Percentiles rank a stretch among this genome's conserved stretches.
These are phyloP conservation scores for Cladosporium sp. DNA, from an alignment of 2,329 filamentous ascomycete species.

Conservation along the genomic window DNA sequence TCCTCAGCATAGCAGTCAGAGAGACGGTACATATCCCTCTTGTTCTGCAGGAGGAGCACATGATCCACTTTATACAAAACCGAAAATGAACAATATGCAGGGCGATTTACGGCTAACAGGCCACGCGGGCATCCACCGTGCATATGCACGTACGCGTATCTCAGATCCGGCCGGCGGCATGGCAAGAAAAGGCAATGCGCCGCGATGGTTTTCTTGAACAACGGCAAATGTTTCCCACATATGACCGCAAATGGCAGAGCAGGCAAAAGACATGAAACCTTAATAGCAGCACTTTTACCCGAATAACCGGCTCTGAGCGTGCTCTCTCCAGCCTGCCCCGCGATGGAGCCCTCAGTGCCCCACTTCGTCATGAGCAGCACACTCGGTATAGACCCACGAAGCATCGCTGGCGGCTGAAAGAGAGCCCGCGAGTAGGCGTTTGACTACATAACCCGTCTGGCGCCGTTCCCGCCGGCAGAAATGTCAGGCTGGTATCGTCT, in stretches of 20 bases:
- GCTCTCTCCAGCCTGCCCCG: neutral
- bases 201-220: neutral
- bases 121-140: neutral
- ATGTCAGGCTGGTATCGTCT: neutral
- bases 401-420: slow-evolving; percentile 1
- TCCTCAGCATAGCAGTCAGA: too few relatives aligned
- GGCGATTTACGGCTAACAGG: neutral
- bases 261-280: neutral
- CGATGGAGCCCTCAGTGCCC: neutral
- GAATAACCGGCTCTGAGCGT: neutral
- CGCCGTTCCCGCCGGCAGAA: slow-evolving; percentile 8
- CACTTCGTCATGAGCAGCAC: slow-evolving; percentile 3
- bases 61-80: too few relatives aligned
- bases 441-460: neutral
- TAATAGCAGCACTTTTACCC: neutral
- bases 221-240: neutral
- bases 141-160: neutral
- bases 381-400: slow-evolving; percentile 1
- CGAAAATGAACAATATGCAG: too few relatives aligned
- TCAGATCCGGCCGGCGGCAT: neutral
- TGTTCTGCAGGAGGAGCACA: too few relatives aligned
- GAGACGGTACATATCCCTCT: too few relatives aligned
- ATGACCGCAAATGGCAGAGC: neutral
- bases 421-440: neutral
- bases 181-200: neutral